phyloP scores from a whole-genome alignment of 257 asterid species.

The Cynanchum wilfordii region DNA sequence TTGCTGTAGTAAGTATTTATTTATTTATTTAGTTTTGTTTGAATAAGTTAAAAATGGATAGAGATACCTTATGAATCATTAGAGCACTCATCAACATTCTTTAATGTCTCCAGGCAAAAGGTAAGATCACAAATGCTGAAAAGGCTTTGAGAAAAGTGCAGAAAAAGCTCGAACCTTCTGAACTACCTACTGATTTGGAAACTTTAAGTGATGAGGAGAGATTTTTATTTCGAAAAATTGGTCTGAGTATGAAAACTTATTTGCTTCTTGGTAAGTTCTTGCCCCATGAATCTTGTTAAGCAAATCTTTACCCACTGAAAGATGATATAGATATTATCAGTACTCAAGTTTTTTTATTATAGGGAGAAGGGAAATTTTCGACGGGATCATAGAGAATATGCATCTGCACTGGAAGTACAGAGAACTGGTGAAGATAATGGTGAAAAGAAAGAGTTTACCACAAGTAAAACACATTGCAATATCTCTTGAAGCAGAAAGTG shows the following conservation, averaged over 20 bases:
- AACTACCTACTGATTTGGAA: conserved; percentile 77
- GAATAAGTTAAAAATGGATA: conserved; percentile 2
- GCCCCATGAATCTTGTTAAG: not conserved
- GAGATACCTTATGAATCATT: not conserved
- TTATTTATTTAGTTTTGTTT: not conserved
- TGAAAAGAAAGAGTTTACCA: conserved; percentile 50
- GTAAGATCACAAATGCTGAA: conserved; percentile 64
- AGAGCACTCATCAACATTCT: conserved; percentile 1
- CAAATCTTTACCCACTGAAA: not conserved
- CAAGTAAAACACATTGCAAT: conserved; percentile 81
- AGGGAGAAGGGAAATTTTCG: conserved; percentile 89
- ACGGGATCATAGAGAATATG: conserved; percentile 89
- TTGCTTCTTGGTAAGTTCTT: conserved; percentile 53
- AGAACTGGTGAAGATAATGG: conserved; percentile 80
- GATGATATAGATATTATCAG: conserved; percentile 14
- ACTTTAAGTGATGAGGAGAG: conserved; percentile 82
- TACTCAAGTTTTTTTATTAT: conserved; percentile 17
- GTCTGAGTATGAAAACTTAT: conserved; percentile 86
- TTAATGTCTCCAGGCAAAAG: conserved; percentile 55
- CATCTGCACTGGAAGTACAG: conserved; percentile 94
- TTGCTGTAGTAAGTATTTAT: conserved; percentile 51
- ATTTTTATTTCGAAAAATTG: conserved; percentile 70
- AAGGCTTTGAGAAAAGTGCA: conserved; percentile 55
- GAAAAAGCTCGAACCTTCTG: conserved; percentile 50
- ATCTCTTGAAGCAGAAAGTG: conserved; percentile 87